phyloP scores from a whole-genome alignment of 176 grass and related monocot genomes.

The Guadua angustifolia region DNA sequence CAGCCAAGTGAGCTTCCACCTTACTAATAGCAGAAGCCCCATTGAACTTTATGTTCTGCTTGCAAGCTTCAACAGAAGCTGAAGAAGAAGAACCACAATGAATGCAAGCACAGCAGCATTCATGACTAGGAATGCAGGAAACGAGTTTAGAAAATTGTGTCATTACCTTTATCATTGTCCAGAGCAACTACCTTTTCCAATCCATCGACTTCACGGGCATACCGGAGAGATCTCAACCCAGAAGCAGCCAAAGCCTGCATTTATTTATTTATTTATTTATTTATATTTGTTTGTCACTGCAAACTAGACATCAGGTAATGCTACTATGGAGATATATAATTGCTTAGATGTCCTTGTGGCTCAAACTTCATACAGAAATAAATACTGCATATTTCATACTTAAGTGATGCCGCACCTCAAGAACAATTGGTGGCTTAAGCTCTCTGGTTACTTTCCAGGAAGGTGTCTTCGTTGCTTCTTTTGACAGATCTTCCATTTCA shows the following conservation, averaged over 20 bases:
- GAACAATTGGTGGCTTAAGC: conserved; percentile 74
- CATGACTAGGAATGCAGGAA: conserved; percentile 14
- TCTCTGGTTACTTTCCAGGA: conserved; percentile 64
- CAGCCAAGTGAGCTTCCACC: conserved; percentile 88
- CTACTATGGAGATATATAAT: conserved; percentile 23
- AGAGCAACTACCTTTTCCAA: conserved; percentile 84
- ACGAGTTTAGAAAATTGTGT: conserved; percentile 1
- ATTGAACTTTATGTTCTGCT: conserved; percentile 90
- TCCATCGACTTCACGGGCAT: conserved; percentile 78
- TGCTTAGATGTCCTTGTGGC: neutral
- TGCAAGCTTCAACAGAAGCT: conserved; percentile 94
- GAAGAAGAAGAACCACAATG: conserved; percentile 42
- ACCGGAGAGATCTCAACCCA: conserved; percentile 84
- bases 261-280: neutral
- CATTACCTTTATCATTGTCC: conserved; percentile 89
- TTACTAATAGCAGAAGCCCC: conserved; percentile 69
- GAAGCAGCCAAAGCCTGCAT: conserved; percentile 92
- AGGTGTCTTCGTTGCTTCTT: conserved; percentile 50
- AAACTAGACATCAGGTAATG: conserved; percentile 29
- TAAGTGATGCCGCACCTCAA: conserved; percentile 70
- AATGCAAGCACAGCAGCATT: conserved; percentile 24
- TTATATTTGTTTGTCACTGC: conserved; percentile 35
- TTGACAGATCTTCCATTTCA: conserved; percentile 40
- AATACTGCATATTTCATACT: neutral
- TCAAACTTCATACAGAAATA: neutral